phyloP scores from a whole-genome alignment of 2,329 filamentous ascomycete species.

The Thielaviopsis ethacetica region DNA sequence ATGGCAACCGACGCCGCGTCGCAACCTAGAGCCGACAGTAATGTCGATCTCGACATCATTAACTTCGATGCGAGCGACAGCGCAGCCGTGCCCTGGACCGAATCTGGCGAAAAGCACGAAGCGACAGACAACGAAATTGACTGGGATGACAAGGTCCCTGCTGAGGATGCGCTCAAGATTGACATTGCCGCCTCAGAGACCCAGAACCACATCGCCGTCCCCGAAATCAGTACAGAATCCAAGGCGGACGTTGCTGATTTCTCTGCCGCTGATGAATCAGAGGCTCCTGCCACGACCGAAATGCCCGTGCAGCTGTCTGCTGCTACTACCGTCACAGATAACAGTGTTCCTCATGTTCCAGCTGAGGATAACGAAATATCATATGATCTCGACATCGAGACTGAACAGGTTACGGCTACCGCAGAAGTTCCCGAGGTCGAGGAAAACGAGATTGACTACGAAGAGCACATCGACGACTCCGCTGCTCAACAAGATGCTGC shows the following conservation, averaged over 20 bases:
- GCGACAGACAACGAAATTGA: slow-evolving; percentile 9
- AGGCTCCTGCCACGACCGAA: background rate
- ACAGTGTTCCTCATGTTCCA: background rate
- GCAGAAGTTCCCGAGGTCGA: slow-evolving; percentile 3
- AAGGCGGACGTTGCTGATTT: background rate
- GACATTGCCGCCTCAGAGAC: background rate
- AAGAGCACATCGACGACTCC: slow-evolving; percentile 3
- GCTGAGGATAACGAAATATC: slow-evolving; percentile 3
- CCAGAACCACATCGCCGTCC: background rate
- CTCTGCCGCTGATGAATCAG: background rate
- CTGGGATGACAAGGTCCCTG: slow-evolving; percentile 9
- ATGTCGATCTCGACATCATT: slow-evolving; percentile 21
- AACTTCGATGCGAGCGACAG: slow-evolving; percentile 21
- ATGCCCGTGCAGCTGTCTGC: background rate
- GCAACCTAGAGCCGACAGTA: slow-evolving; percentile 15
- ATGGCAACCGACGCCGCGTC: slow-evolving; percentile 13
- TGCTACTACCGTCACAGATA: background rate
- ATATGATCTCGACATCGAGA: slow-evolving; percentile 8
- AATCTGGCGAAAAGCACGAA: background rate
- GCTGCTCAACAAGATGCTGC: slow-evolving; percentile 3
- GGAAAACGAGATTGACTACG: slow-evolving; percentile 13
- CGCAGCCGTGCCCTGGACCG: background rate
- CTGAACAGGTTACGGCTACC: background rate
- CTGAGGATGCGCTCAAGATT: background rate
- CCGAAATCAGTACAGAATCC: background rate